phyloP scores from a whole-genome alignment of 2,329 filamentous ascomycete genomes.

The Monilinia aucupariae region DNA sequence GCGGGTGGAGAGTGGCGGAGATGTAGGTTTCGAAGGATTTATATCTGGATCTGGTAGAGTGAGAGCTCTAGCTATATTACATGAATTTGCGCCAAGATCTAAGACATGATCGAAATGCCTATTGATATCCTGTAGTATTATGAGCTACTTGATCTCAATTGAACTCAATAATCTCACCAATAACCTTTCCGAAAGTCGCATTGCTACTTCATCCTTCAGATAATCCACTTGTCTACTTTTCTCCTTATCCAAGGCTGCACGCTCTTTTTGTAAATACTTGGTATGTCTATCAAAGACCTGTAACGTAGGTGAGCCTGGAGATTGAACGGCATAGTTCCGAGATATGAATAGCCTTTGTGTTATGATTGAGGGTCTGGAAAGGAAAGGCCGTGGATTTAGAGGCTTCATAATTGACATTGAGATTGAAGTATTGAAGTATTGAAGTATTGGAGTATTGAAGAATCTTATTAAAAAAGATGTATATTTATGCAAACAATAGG shows the following conservation, averaged over 20 bases:
- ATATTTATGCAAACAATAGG: not conserved
- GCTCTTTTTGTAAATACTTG: constrained; percentile 89
- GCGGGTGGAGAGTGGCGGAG: constrained; percentile 62
- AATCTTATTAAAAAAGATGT: not conserved
- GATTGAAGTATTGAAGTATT: not conserved
- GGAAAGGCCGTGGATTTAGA: constrained; percentile 25
- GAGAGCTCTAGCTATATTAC: constrained; percentile 83
- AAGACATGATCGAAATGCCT: constrained; percentile 77
- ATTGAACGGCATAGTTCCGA: constrained; percentile 70
- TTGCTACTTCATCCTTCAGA: constrained; percentile 85
- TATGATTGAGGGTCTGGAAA: constrained; percentile 23
- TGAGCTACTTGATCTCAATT: constrained; percentile 9
- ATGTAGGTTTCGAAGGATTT: constrained; percentile 46
- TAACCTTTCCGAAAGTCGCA: constrained; percentile 76
- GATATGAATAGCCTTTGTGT: constrained; percentile 26
- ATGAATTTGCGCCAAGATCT: constrained; percentile 91
- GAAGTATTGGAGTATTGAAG: too few species aligned
- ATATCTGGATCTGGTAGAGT: constrained; percentile 63
- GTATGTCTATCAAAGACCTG: constrained; percentile 86
- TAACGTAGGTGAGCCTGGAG: constrained; percentile 69
- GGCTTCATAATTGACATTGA: constrained; percentile 27
- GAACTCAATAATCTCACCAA: constrained; percentile 48
- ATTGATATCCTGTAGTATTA: constrained; percentile 70
- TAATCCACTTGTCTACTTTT: constrained; percentile 81
- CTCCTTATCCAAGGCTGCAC: constrained; percentile 66